Evolutionary conservation across 164 flowering plant genomes (phyloP), one percentile per base, ranked within the genome.

Genomic region (Amborella trichopoda): DNA sequence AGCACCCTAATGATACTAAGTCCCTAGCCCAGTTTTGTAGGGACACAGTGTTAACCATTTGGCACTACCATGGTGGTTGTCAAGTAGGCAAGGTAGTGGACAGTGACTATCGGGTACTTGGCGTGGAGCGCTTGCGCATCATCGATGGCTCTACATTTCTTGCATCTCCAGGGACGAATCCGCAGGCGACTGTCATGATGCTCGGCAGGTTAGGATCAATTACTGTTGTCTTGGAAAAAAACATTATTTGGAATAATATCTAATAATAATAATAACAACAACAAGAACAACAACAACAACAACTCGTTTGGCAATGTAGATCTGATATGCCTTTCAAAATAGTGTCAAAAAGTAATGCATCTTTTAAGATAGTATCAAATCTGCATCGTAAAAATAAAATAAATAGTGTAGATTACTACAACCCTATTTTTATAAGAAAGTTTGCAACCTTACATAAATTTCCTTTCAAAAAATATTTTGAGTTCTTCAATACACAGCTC

Each of bases 41-140:
- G 53, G 96, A 87, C 74, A 81, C 96, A 5, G 85, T 87, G 25
- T 59, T 78, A 66, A 80, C 93, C 22, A 81, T 87, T 19, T 87
- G 96, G 96, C 96, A 87, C 42, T 87, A 83, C 57, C 96, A 87
- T 56, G 93, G 96, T 6, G 96, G 96, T 1, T 77, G 85, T 52
- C 82, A 73, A 27, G 74, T 78, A 2, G 80, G 81, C 28, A 65
- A 67, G 65, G 96, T 87, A 42, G 83, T 87, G 27, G 64, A 61
- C 54, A 21, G 28, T 5, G 52, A 71, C 16, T 65, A 69, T 49
- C 61, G 58, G 48, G 90, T 87, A 28, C 62, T 76, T n/a, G 93
- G 87, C 1, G 70, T 83, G 0, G 26, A 63, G 4, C 48, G 76
- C 37, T 80, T 86, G 20, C 73, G 89, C 0, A 72, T 86, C 3